phyloP scores from a whole-genome alignment of 805 yeast genomes.

The Kodamaea neixiangensis region DNA sequence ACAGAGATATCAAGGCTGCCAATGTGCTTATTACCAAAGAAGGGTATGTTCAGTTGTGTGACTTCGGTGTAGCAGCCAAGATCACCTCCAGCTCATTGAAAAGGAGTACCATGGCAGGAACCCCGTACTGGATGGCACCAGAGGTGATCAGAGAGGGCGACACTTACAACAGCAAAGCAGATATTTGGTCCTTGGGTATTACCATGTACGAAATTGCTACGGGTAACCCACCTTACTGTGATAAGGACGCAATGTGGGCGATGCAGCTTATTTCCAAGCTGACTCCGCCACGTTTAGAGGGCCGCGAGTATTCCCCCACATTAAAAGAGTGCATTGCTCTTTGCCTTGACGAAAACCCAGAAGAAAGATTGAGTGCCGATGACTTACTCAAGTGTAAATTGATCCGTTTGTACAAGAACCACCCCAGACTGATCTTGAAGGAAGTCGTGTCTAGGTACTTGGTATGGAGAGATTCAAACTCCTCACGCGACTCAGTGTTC shows the following conservation, averaged over 20 bases:
- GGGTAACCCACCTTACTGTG: slow-evolving; percentile 97
- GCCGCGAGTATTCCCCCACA: slow-evolving; percentile 71
- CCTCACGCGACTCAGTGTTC: slow-evolving; percentile 54
- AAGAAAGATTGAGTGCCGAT: slow-evolving; percentile 84
- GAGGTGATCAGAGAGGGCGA: slow-evolving; percentile 94
- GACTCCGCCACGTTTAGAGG: slow-evolving; percentile 94
- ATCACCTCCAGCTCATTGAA: slow-evolving; percentile 71
- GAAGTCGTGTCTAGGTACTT: slow-evolving; percentile 76
- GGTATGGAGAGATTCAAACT: slow-evolving; percentile 70
- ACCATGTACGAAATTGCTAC: slow-evolving; percentile 94
- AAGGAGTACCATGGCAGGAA: slow-evolving; percentile 93
- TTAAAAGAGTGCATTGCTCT: slow-evolving; percentile 87
- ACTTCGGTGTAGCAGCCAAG: slow-evolving; percentile 98
- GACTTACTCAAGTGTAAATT: slow-evolving; percentile 76
- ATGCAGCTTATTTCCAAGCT: slow-evolving; percentile 91
- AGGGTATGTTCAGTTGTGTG: slow-evolving; percentile 90
- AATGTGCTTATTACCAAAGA: slow-evolving; percentile 86
- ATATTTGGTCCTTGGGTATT: slow-evolving; percentile 96
- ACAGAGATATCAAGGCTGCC: slow-evolving; percentile 96
- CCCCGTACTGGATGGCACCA: slow-evolving; percentile 99
- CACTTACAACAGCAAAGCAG: slow-evolving; percentile 86
- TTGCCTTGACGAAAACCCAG: slow-evolving; percentile 92
- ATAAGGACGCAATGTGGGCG: slow-evolving; percentile 91
- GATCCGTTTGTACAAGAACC: slow-evolving; percentile 59
- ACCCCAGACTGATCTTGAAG: slow-evolving; percentile 61